Percentiles rank a stretch among this genome's conserved stretches.
phyloP scores from a whole-genome alignment of 805 yeast species.

The Grigorovia jiainica region DNA sequence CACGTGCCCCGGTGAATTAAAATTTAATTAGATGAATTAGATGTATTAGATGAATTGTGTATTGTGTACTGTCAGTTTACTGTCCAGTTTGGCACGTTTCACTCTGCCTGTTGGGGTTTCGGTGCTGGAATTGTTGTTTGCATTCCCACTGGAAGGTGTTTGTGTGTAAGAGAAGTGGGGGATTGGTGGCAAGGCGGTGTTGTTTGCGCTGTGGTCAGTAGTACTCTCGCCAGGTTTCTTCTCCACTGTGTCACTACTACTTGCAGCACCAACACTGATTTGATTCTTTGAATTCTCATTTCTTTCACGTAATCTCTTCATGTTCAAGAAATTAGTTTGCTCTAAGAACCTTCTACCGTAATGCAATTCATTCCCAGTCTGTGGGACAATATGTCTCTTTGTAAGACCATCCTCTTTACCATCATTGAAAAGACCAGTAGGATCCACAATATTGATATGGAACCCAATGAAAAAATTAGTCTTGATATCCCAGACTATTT shows the following conservation, averaged over 20 bases:
- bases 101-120: slow-evolving; percentile 17
- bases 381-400: slow-evolving; percentile 12
- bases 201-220: not conserved
- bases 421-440: slow-evolving; percentile 53
- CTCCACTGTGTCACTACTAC: not conserved
- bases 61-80: slow-evolving; percentile 12
- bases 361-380: slow-evolving; percentile 19
- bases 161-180: no score
- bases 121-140: not conserved
- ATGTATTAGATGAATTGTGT: slow-evolving; percentile 11
- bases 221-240: not conserved
- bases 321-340: slow-evolving; percentile 9
- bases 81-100: slow-evolving; percentile 27
- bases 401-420: slow-evolving; percentile 27
- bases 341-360: slow-evolving; percentile 6
- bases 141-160: no score
- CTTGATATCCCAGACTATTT: slow-evolving; percentile 51
- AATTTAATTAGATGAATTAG: no score
- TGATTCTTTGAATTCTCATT: not conserved
- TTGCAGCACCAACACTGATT: no score
- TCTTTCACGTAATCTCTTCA: slow-evolving; percentile 8
- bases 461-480: slow-evolving; percentile 43
- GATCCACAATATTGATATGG: slow-evolving; percentile 43
- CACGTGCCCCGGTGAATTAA: not conserved
- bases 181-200: no score